These are phyloP conservation scores for Annulohypoxylon nitens DNA, from an alignment of 495 filamentous ascomycete species.

Conservation along the genomic window DNA sequence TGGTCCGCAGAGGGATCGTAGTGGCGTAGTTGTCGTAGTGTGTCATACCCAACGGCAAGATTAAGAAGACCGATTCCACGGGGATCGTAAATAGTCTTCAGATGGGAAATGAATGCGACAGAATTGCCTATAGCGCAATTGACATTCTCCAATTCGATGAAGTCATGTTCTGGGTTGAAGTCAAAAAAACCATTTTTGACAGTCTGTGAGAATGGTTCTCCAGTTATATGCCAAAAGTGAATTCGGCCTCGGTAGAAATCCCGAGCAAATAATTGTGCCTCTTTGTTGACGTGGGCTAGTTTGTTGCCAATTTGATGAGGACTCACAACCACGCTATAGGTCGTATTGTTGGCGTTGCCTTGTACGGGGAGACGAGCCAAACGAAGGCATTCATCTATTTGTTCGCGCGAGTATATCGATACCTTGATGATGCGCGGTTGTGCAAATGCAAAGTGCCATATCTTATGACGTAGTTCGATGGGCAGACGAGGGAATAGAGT, in stretches of 20 bases:
- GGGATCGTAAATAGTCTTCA: conserved; percentile 2
- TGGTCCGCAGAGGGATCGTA: not conserved
- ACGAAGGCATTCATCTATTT: not conserved
- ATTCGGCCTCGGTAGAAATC: not conserved
- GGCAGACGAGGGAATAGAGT: not conserved
- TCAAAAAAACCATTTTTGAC: not conserved
- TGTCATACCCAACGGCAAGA: not conserved
- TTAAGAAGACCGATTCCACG: not conserved
- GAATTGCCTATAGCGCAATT: not conserved
- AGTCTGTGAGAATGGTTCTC: not conserved
- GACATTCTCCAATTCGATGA: not conserved
- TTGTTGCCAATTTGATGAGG: not conserved
- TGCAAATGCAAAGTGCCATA: not conserved
- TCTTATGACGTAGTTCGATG: not conserved
- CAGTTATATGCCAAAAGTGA: not conserved
- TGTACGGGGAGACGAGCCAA: not conserved
- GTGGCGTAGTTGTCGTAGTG: too few relatives aligned
- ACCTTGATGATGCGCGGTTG: not conserved
- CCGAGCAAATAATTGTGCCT: not conserved
- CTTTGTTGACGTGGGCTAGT: not conserved
- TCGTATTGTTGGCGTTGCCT: too few relatives aligned
- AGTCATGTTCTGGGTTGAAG: conserved; percentile 9
- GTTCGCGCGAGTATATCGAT: not conserved
- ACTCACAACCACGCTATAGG: not conserved
- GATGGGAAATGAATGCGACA: not conserved